These are phyloP conservation scores for Guadua angustifolia DNA, from an alignment of 176 grass and related monocot species.

Conservation along the genomic window DNA sequence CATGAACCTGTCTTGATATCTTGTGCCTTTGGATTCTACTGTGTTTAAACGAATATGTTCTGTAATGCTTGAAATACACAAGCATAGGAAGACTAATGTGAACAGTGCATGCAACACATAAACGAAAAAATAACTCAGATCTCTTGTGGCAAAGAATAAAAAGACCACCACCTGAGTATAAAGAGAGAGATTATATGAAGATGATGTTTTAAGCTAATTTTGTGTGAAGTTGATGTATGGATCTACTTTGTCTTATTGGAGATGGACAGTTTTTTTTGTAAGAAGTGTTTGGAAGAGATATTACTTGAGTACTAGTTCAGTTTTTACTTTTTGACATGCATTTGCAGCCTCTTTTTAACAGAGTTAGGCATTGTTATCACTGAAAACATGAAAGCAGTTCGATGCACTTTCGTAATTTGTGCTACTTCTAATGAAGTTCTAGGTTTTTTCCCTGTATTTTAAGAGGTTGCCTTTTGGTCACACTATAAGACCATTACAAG, in stretches of 20 bases:
- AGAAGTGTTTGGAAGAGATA: background rate
- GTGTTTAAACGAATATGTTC: background rate
- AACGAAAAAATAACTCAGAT: background rate
- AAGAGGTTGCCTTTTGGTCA: background rate
- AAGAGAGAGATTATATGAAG: background rate
- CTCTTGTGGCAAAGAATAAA: background rate
- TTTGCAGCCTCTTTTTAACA: slow-evolving; percentile 18
- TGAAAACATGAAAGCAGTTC: slow-evolving; percentile 18
- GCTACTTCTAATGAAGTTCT: background rate
- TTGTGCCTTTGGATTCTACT: background rate
- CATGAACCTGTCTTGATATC: background rate
- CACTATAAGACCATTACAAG: background rate
- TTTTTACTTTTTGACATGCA: background rate
- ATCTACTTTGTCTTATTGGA: background rate
- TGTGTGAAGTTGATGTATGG: background rate
- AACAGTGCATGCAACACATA: background rate
- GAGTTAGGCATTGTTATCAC: background rate
- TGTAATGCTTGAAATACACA: background rate
- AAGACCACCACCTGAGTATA: background rate
- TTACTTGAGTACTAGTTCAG: background rate
- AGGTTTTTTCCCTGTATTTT: background rate
- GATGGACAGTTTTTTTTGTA: background rate
- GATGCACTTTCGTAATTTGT: background rate
- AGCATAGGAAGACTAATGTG: background rate
- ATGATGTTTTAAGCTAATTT: background rate